Percentiles rank a stretch among this genome's conserved stretches.
Evolutionary conservation across 2,329 filamentous ascomycete genomes (phyloP).

Genomic region (Clonostachys byssicola): DNA sequence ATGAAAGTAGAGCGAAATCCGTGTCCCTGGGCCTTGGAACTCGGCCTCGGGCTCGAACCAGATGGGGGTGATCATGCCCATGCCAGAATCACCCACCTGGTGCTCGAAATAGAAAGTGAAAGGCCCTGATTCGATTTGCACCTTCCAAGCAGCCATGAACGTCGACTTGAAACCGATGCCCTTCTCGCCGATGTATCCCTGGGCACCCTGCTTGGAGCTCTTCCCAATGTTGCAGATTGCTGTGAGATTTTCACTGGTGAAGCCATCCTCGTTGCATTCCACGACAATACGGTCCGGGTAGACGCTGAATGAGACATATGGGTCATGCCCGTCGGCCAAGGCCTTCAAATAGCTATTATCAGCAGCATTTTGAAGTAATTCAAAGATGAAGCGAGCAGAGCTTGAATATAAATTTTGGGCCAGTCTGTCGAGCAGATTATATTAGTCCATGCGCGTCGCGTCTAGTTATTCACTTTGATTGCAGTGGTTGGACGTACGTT

Average conservation of each 20-base stretch:
- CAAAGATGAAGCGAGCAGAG: constrained; percentile 21
- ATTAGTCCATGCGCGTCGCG: background rate
- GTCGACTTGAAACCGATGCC: constrained; percentile 45
- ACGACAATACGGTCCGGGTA: constrained; percentile 27
- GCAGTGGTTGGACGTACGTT: background rate
- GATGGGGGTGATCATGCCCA: constrained; percentile 44
- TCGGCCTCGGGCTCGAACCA: constrained; percentile 23
- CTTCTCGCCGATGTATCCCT: constrained; percentile 39
- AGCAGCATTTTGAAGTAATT: constrained; percentile 15
- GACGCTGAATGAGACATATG: constrained; percentile 30
- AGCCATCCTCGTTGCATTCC: constrained; percentile 44
- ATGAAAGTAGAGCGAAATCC: constrained; percentile 30
- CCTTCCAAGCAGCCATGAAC: constrained; percentile 37
- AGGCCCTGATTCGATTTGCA: constrained; percentile 35
- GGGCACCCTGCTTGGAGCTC: constrained; percentile 32
- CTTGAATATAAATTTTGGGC: constrained; percentile 35
- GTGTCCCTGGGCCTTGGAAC: constrained; percentile 15
- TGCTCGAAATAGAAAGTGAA: constrained; percentile 40
- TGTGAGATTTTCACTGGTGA: constrained; percentile 26
- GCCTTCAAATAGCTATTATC: constrained; percentile 34
- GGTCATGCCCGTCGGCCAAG: constrained; percentile 38
- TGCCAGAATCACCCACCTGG: constrained; percentile 29
- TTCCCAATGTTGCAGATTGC: constrained; percentile 36
- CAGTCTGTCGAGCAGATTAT: constrained; percentile 18
- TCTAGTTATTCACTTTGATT: background rate